These are phyloP conservation scores for Mycena epipterygia DNA, from an alignment of 768 basidiomycete genomes.

Conservation along the genomic window DNA sequence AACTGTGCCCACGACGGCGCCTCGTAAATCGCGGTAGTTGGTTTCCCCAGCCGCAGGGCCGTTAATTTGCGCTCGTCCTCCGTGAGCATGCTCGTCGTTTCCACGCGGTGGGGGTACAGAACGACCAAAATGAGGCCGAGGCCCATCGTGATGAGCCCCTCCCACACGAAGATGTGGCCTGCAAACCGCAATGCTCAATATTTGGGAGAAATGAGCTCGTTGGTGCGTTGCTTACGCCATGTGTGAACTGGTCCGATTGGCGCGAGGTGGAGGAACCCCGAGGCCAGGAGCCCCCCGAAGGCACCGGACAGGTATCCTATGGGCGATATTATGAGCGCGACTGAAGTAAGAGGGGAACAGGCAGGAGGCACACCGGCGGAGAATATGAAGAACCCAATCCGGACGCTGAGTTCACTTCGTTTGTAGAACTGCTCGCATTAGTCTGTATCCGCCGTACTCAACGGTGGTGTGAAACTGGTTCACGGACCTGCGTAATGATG, in stretches of 20 bases:
- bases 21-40: neutral
- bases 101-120: constrained; percentile 47
- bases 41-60: neutral
- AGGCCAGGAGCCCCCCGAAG: constrained; percentile 17
- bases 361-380: neutral
- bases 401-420: constrained; percentile 17
- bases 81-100: constrained; percentile 50
- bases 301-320: constrained; percentile 17
- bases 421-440: neutral
- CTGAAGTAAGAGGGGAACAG: neutral
- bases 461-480: neutral
- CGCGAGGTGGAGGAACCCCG: neutral
- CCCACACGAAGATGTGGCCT: constrained; percentile 21
- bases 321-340: neutral
- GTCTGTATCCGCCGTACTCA: neutral
- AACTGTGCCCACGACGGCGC: neutral
- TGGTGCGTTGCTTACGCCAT: neutral
- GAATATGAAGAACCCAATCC: constrained; percentile 22
- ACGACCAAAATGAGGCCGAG: constrained; percentile 45
- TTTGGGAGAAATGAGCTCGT: neutral
- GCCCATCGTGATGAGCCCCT: constrained; percentile 40
- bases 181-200: neutral
- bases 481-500: constrained; percentile 12
- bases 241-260: constrained; percentile 4
- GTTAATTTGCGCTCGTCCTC: constrained; percentile 49